Evolutionary conservation across 352 stramenopile species (phyloP), one percentile per base, ranked within the genome.

Genomic region (Plasmopara viticola): DNA sequence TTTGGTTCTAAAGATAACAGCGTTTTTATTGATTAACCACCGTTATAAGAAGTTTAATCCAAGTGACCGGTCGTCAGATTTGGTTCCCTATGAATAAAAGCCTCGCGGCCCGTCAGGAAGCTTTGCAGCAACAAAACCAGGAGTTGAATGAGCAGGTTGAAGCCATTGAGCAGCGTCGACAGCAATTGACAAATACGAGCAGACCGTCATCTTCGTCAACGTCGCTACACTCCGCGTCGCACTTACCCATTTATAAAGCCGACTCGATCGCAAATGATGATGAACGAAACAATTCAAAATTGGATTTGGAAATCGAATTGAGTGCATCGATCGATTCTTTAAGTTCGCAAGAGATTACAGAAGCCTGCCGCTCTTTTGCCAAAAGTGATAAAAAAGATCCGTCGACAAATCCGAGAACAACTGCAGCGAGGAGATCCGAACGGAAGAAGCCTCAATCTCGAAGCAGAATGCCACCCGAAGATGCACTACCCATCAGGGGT

Each of bases 101-200:
- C 33, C 58, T 88, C 17, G 72, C 68, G 0, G 77, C 55, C 45
- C 64, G 77, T 0, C 77, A 86, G 44, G 77, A 75, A 7, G 74
- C 74, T 37, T 55, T 88, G 53, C 62, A 74, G 48, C 72, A 65
- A 47, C 70, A 86, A 43, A 88, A 88, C 29, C 70, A 74, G 0
- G 72, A 81, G 51, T 50, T 88, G 5, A 76, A 88, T 34, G 68
- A 85, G 41, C 66, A 76, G 29, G 77, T 88, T 1, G 74, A 82
- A 48, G 74, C 74, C 10, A 85, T 86, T 40, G 74, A 88, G 44
- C 70, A 82, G 35, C 72, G 70, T 35, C 68, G 68, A 10, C 70
- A 80, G 52, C 72, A 84, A 53, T 50, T 74, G 14, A 48, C 40
- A 18, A 49, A 44, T 17, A 28, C n/a, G 0, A 60, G 35, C 18